Evolutionary conservation across 768 basidiomycete species (phyloP).

Genomic region (Suillus sp.): DNA sequence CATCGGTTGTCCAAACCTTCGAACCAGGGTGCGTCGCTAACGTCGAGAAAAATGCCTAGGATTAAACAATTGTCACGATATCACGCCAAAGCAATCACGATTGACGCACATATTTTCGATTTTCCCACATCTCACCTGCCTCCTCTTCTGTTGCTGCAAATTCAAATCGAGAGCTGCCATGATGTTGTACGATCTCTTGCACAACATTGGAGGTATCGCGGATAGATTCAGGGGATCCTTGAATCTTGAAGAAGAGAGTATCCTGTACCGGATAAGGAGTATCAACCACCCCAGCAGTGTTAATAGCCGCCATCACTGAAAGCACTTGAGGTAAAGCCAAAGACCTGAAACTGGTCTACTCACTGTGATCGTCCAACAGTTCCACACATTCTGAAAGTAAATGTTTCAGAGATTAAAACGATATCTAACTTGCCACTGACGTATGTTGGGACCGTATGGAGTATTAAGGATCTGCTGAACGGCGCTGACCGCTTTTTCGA

Average conservation of each 20-base stretch:
- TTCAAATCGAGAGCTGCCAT: constrained; percentile 68
- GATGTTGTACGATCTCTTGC: constrained; percentile 60
- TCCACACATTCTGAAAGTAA: constrained; percentile 75
- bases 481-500: constrained; percentile 74
- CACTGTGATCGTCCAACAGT: constrained; percentile 76
- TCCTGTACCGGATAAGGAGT: constrained; percentile 69
- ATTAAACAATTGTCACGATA: not conserved
- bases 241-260: constrained; percentile 90
- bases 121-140: constrained; percentile 79
- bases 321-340: not conserved
- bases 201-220: constrained; percentile 59
- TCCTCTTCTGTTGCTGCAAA: constrained; percentile 77
- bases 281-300: constrained; percentile 61
- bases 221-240: constrained; percentile 67
- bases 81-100: not conserved
- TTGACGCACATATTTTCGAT: constrained; percentile 66
- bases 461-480: constrained; percentile 79
- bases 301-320: constrained; percentile 78
- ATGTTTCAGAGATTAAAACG: constrained; percentile 3
- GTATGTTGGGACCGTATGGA: constrained; percentile 70
- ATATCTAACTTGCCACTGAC: constrained; percentile 43
- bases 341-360: constrained; percentile 20
- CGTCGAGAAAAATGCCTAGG: constrained; percentile 59
- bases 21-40: constrained; percentile 63
- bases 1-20: constrained; percentile 86